These are phyloP conservation scores for Choiromyces venosus DNA, from an alignment of 495 filamentous ascomycete species.

Conservation along the genomic window DNA sequence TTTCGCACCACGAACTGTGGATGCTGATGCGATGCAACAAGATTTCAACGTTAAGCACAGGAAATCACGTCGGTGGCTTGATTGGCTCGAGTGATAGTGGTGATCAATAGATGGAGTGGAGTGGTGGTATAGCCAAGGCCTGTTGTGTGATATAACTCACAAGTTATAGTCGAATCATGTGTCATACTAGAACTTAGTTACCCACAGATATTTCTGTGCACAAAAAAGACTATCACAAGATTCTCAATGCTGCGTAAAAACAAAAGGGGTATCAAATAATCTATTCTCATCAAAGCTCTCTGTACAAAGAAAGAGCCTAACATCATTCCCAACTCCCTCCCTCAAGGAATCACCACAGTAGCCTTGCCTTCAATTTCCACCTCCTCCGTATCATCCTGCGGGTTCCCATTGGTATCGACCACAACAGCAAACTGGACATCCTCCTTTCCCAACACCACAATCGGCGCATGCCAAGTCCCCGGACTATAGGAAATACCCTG, in stretches of 20 bases:
- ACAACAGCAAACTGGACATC: conserved; percentile 78
- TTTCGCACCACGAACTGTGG: too few relatives aligned
- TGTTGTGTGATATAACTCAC: neutral
- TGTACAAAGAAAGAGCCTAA: conserved; percentile 12
- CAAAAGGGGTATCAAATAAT: neutral
- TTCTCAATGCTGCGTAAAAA: neutral
- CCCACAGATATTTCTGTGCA: neutral
- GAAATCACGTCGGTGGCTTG: neutral
- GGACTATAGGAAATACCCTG: conserved; percentile 88
- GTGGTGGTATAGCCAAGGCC: neutral
- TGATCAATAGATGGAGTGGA: neutral
- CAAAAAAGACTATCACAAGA: neutral
- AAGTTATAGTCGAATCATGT: neutral
- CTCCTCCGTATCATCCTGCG: conserved; percentile 85
- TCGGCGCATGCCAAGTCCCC: conserved; percentile 96
- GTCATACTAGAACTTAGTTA: neutral
- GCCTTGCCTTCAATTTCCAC: conserved; percentile 52
- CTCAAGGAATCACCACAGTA: conserved; percentile 40
- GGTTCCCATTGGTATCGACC: conserved; percentile 81
- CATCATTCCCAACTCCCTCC: conserved; percentile 44
- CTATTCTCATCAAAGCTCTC: neutral
- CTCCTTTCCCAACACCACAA: conserved; percentile 72
- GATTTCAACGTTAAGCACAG: neutral
- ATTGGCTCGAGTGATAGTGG: neutral
- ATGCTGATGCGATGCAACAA: neutral